phyloP scores from a whole-genome alignment of 139 green algal species.

The Volvox africanus region DNA sequence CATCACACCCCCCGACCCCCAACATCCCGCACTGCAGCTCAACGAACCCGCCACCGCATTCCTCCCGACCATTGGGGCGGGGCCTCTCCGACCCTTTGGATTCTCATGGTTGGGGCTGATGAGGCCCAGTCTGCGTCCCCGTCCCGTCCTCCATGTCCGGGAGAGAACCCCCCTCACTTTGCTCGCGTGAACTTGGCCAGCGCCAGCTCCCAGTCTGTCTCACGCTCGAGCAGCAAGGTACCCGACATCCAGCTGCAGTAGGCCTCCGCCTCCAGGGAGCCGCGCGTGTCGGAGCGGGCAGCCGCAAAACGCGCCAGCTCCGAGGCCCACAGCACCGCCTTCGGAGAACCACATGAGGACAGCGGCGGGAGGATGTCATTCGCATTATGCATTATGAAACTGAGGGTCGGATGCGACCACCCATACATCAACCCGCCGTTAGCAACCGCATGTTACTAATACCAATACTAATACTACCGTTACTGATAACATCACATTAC shows the following conservation, averaged over 20 bases:
- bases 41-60: no score
- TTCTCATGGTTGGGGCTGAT: no score
- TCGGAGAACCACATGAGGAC: background rate
- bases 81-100: no score
- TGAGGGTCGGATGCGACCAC: background rate
- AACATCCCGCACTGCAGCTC: no score
- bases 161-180: constrained; percentile 63
- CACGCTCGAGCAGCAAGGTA: constrained; percentile 83
- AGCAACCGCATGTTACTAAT: no score
- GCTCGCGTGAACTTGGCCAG: constrained; percentile 78
- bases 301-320: constrained; percentile 28
- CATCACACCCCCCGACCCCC: no score
- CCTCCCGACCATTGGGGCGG: no score
- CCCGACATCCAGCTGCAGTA: constrained; percentile 86
- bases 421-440: background rate
- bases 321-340: constrained; percentile 28
- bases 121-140: background rate
- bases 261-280: constrained; percentile 87
- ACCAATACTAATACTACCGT: no score
- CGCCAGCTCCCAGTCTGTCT: constrained; percentile 82
- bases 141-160: background rate
- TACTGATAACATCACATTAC: no score
- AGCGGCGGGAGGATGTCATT: background rate
- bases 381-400: no score
- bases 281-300: constrained; percentile 72